Base-by-base conservation (phyloP, 2,329 filamentous ascomycete species). In the Blastomyces gilchristii region DNA sequence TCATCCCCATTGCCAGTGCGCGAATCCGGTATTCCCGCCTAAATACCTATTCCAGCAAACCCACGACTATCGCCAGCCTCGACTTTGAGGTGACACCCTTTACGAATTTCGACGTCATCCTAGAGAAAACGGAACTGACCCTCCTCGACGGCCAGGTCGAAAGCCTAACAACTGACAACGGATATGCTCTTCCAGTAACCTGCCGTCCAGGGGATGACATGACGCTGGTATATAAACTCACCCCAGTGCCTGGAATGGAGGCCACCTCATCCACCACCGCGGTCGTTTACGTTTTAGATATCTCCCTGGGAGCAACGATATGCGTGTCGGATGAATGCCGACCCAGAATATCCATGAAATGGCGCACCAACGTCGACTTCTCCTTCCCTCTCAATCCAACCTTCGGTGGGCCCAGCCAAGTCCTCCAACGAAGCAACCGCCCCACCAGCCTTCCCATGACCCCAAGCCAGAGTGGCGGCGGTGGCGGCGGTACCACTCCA, bases 81-180 rank as follows among this genome's bases (percentile, higher is more conserved):
- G 82, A 84, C 67, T 75, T 85, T 53, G 83, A 85, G 69, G 76
- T 83, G 34, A 82, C 81, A 0, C 79, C 81, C 1, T 81, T 81
- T 62, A 71, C 82, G 25, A 77, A 74, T 31, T 80, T 80, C 66
- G 76, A 79, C 53, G 77, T 84, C 6, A 72, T 70, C 2, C 78
- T 86, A 57, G 75, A 81, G 16, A 76, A 78, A 50, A 75, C 82
- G 25, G 71, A 78, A 2, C 68, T 86, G 16, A 68, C 70, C 0
- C 67, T 85, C 18, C 75, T 76, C 43, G 77, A 80, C 62, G 81
- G 81, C 16, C 72, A 74, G 5, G 77, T 81, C 22, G 77, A 81
- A 63, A 67, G 76, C 3, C 70, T 80, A 16, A 77, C 76, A 43
- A 67, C 74, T 11, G 69, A 68, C 3, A 68, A 72, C 3, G 73